A percentile compares a stretch with the other conserved stretches of the same genome.
These are phyloP conservation scores for Debaryomyces nepalensis DNA, from an alignment of 1,139 yeast genomes.

Conservation along the genomic window DNA sequence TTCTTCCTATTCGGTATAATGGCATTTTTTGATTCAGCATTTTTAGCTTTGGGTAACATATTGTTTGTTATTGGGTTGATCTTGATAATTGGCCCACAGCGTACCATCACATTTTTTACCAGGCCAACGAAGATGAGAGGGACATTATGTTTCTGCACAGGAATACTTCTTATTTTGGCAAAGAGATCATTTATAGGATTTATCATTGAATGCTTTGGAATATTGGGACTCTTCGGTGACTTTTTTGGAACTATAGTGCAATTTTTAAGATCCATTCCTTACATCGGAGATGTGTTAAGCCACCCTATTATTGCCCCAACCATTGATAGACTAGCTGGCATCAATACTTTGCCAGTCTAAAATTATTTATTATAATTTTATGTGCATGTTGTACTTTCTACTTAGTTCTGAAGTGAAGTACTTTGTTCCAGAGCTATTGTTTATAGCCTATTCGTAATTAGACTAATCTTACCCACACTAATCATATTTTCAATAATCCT, in stretches of 20 bases:
- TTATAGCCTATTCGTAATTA: conserved; percentile 12
- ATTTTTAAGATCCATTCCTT: conserved; percentile 84
- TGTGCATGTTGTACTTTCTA: conserved; percentile 8
- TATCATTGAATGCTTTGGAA: conserved; percentile 82
- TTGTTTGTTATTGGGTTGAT: conserved; percentile 82
- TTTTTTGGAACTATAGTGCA: conserved; percentile 90
- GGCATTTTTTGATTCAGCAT: conserved; percentile 86
- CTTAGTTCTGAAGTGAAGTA: neutral
- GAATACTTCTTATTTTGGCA: conserved; percentile 73
- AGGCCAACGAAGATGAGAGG: conserved; percentile 89
- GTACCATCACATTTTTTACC: conserved; percentile 81
- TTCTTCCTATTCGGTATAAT: conserved; percentile 82
- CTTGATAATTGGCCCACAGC: conserved; percentile 84
- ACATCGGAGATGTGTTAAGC: conserved; percentile 84
- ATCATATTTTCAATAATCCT: conserved; percentile 17
- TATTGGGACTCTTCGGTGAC: conserved; percentile 87
- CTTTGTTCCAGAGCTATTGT: neutral
- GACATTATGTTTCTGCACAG: conserved; percentile 73
- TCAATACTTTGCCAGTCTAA: conserved; percentile 49
- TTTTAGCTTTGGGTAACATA: conserved; percentile 86
- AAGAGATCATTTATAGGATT: conserved; percentile 87
- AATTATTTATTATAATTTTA: conserved; percentile 6
- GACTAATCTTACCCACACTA: conserved; percentile 9
- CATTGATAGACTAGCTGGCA: conserved; percentile 51
- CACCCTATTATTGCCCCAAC: conserved; percentile 84